phyloP scores from a whole-genome alignment of 1,284 basidiomycete genomes.

The Phellinidium pouzarii region DNA sequence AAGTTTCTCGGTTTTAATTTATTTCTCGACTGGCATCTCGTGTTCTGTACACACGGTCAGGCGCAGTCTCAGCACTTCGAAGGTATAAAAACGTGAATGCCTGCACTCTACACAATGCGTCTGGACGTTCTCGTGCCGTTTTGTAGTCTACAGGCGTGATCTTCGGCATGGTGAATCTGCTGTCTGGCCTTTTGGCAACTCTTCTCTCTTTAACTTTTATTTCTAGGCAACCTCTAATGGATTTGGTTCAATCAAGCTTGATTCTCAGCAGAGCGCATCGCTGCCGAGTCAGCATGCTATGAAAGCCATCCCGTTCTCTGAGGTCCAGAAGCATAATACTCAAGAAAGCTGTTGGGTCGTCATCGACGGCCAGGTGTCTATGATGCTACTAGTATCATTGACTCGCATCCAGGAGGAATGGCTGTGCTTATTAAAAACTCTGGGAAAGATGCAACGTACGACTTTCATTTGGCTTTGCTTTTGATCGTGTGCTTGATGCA shows the following conservation, averaged over 20 bases:
- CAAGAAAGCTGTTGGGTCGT: conserved; percentile 47
- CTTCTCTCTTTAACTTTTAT: neutral
- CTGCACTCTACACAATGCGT: neutral
- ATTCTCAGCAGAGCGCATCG: neutral
- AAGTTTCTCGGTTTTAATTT: conserved; percentile 1
- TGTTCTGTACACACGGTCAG: neutral
- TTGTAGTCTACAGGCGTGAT: conserved; percentile 1
- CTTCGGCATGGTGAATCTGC: conserved; percentile 10
- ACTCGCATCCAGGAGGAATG: conserved; percentile 46
- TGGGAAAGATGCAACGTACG: conserved; percentile 47
- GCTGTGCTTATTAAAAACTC: conserved; percentile 43
- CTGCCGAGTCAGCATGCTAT: conserved; percentile 5
- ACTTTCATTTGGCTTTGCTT: neutral
- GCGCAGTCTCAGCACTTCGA: no score
- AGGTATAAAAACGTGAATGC: conserved; percentile 1
- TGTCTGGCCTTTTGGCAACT: no score
- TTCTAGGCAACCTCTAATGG: neutral
- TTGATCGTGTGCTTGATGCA: neutral
- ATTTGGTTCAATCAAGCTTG: neutral
- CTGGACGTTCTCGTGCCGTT: conserved; percentile 3
- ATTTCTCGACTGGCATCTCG: neutral
- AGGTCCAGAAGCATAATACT: conserved; percentile 46
- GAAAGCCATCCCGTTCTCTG: conserved; percentile 34
- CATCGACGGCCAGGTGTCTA: conserved; percentile 35
- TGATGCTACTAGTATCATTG: conserved; percentile 44